These are phyloP conservation scores for Passalora sequoiae DNA, from an alignment of 2,329 filamentous ascomycete genomes.

Conservation along the genomic window DNA sequence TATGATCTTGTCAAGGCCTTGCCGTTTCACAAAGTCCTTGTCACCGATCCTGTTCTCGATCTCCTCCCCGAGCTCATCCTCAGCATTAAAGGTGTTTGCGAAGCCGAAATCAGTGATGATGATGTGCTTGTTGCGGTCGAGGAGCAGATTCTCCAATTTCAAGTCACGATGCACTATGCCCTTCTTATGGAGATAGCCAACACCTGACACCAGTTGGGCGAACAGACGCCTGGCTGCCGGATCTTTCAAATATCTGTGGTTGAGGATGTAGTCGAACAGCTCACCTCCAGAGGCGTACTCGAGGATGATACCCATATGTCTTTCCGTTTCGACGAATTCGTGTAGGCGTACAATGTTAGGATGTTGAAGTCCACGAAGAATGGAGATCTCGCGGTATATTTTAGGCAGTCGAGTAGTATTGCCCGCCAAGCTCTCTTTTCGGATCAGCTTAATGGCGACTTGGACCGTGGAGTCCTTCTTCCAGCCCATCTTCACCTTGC, in stretches of 20 bases:
- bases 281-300: constrained; percentile 98
- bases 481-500: constrained; percentile 98
- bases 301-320: constrained; percentile 95
- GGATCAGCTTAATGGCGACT: constrained; percentile 97
- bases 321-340: constrained; percentile 97
- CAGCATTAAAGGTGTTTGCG: constrained; percentile 90
- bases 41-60: constrained; percentile 83
- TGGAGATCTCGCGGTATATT: constrained; percentile 94
- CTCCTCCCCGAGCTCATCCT: constrained; percentile 82
- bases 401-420: constrained; percentile 89
- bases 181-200: constrained; percentile 96
- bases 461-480: constrained; percentile 87
- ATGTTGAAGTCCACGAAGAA: constrained; percentile 79
- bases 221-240: constrained; percentile 84
- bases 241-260: constrained; percentile 94
- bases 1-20: constrained; percentile 76
- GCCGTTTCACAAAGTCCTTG: constrained; percentile 78
- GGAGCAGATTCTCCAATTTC: constrained; percentile 89
- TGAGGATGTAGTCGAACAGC: constrained; percentile 96
- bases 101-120: constrained; percentile 99
- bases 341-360: constrained; percentile 95
- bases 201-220: constrained; percentile 90
- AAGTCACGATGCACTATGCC: constrained; percentile 96
- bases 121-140: constrained; percentile 96
- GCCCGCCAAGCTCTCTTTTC: constrained; percentile 79